Conservation (phyloP, 345 rosid genomes). For the Luvunga scandens region DNA sequence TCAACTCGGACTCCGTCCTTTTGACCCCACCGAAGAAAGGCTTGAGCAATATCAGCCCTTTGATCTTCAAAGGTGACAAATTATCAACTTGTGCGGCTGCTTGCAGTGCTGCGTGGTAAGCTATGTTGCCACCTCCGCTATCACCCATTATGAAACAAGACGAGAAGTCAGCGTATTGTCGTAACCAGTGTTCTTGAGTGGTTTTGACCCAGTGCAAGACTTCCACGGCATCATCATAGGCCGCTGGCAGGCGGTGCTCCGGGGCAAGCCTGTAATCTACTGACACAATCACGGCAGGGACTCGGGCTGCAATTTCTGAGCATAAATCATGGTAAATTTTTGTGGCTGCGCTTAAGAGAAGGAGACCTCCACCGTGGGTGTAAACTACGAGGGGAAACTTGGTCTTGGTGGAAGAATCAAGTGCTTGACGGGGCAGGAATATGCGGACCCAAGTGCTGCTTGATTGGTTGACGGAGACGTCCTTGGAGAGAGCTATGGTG, state of each 20-base stretch:
- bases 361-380: constrained; percentile 67
- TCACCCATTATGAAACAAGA: constrained; percentile 47
- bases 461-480: constrained; percentile 32
- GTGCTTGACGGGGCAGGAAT: constrained; percentile 23
- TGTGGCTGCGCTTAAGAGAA: constrained; percentile 31
- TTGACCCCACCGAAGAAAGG: constrained; percentile 58
- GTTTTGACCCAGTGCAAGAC: constrained; percentile 38
- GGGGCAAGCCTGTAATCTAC: constrained; percentile 61
- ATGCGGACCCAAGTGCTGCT: constrained; percentile 33
- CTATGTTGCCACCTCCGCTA: constrained; percentile 65
- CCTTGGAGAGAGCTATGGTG: constrained; percentile 16
- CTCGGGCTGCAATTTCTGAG: constrained; percentile 24
- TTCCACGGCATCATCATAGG: constrained; percentile 60
- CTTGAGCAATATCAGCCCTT: constrained; percentile 56
- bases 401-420: not conserved
- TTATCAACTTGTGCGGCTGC: constrained; percentile 12
- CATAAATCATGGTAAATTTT: constrained; percentile 26
- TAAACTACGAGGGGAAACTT: constrained; percentile 61
- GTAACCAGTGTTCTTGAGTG: constrained; percentile 38
- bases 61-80: constrained; percentile 48
- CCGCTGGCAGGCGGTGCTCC: constrained; percentile 65
- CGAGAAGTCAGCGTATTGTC: constrained; percentile 30
- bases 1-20: constrained; percentile 47
- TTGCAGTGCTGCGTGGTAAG: constrained; percentile 43
- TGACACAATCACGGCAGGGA: constrained; percentile 42